Evolutionary conservation across 163 green algal genomes (phyloP), one percentile per base, ranked within the genome.

Genomic region (Chlorella variabilis): DNA sequence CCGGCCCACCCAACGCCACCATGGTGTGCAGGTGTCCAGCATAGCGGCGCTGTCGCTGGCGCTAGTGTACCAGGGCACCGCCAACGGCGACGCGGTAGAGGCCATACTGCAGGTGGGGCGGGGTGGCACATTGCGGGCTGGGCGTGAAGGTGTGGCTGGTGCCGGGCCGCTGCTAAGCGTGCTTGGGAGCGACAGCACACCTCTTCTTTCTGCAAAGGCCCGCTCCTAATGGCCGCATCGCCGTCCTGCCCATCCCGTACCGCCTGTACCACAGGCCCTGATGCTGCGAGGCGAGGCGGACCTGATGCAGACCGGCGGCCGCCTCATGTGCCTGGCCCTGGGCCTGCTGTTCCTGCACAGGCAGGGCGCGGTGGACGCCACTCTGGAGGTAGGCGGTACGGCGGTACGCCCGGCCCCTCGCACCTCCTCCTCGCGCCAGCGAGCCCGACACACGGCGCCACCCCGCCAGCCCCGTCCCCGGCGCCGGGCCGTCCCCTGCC

Each of bases 321-420:
- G 91, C 85, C 91, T 96, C 70, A 81, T 98, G 83, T 90, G 84
- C 71, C 87, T 99, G 17, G 93, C 90, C 2, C 90, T 99, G 49
- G 96, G 93, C 31, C 91, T 99, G 78, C 91, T 99, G 9, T 99
- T 98, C 89, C 88, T 99, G 62, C 92, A 94, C 48, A 90, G 93
- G 68, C 93, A 98, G 85, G 94, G 94, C 29, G 90, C 89, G 7
- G 95, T 96, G 11, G 97, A 99, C 68, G 92, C 97, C 0, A 98
- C 96, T 23, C 54, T 98, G 21, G 97, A 99, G 91, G 94, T 97
- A 39, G 17, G 76, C 31, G 31, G 13, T 25, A 25, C 17, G 36
- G 23, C n/a, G n/a, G n/a, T n/a, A n/a, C n/a, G n/a, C n/a, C n/a
- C n/a, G n/a, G n/a, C n/a, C n/a, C n/a, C n/a, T n/a, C n/a, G n/a